Conservation (phyloP, 1,284 basidiomycete genomes). For the Cryptococcus sp. region DNA sequence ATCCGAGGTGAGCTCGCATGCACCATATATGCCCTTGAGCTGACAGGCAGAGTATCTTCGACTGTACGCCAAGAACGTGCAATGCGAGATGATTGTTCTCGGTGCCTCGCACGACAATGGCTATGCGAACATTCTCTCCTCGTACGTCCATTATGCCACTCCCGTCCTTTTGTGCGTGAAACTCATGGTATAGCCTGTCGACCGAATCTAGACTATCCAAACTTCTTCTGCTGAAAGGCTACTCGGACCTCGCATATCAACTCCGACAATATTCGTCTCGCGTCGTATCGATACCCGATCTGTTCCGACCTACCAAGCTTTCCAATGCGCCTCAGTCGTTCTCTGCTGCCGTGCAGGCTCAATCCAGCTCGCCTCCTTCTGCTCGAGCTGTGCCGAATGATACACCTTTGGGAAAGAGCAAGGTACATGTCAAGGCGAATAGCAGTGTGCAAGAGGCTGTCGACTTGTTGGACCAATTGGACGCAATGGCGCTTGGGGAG, state of each 20-base stretch:
- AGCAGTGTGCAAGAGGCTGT: too few relatives aligned
- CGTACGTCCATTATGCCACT: slow-evolving; percentile 30
- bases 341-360: slow-evolving; percentile 36
- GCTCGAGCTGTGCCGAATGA: not conserved
- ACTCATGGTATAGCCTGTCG: slow-evolving; percentile 44
- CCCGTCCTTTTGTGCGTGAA: not conserved
- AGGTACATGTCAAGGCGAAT: too few relatives aligned
- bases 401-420: too few relatives aligned
- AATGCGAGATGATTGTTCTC: slow-evolving; percentile 67
- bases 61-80: slow-evolving; percentile 66
- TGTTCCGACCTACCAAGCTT: slow-evolving; percentile 59
- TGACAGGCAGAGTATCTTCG: slow-evolving; percentile 60
- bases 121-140: slow-evolving; percentile 56
- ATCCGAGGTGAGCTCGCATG: slow-evolving; percentile 56
- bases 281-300: slow-evolving; percentile 55
- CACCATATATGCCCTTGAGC: not conserved
- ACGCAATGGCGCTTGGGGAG: too few relatives aligned
- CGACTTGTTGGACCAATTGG: too few relatives aligned
- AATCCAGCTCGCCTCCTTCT: not conserved
- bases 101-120: slow-evolving; percentile 68
- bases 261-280: slow-evolving; percentile 54
- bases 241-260: slow-evolving; percentile 50
- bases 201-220: slow-evolving; percentile 62
- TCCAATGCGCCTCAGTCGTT: slow-evolving; percentile 57
- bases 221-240: slow-evolving; percentile 57